Evolutionary conservation across 768 basidiomycete genomes (phyloP).

Genomic region (Calocera viscosa): DNA sequence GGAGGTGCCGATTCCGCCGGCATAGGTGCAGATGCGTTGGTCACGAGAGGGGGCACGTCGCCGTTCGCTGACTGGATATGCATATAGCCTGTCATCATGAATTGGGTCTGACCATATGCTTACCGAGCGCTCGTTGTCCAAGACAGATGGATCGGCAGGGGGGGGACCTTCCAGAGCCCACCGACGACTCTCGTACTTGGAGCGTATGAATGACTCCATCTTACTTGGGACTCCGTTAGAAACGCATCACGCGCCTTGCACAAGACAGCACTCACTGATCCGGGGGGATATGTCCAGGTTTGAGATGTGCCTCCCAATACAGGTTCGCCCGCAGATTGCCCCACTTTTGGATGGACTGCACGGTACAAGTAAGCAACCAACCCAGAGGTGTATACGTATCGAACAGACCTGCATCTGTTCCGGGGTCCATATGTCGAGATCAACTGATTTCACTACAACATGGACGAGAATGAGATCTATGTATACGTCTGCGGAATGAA

Average conservation of each 20-base stretch:
- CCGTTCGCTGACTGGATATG: neutral
- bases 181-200: constrained; percentile 84
- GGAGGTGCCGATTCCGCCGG: too few relatives aligned
- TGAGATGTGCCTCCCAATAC: constrained; percentile 96
- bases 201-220: constrained; percentile 94
- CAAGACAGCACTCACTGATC: constrained; percentile 65
- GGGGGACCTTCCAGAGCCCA: constrained; percentile 90
- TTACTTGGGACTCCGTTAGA: constrained; percentile 44
- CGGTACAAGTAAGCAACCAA: neutral
- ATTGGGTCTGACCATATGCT: neutral
- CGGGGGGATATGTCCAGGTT: constrained; percentile 77
- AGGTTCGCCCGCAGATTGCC: constrained; percentile 84
- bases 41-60: neutral
- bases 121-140: constrained; percentile 39
- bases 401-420: constrained; percentile 83
- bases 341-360: constrained; percentile 78
- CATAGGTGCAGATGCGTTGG: neutral
- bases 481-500: neutral
- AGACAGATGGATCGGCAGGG: constrained; percentile 64
- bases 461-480: neutral
- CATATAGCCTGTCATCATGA: neutral
- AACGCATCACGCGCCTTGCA: neutral
- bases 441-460: constrained; percentile 72
- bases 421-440: constrained; percentile 94
- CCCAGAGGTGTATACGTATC: neutral